A percentile compares a stretch with the other conserved stretches of the same genome.
Evolutionary conservation across 2,329 filamentous ascomycete genomes (phyloP).

Genomic region (Ophiostoma ips): DNA sequence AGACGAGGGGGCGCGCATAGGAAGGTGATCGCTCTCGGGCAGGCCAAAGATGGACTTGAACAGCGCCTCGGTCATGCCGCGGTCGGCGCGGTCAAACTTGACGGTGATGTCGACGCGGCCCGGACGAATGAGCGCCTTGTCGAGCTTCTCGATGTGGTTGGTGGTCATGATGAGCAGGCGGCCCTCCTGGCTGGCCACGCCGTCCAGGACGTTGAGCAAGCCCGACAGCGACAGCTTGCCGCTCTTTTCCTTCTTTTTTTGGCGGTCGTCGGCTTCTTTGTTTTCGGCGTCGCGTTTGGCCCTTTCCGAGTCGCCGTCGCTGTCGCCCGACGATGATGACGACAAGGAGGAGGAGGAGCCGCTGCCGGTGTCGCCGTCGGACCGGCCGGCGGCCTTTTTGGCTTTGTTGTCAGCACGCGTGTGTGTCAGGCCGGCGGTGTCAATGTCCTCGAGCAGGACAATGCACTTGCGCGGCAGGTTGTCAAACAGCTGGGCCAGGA

Average conservation of each 20-base stretch:
- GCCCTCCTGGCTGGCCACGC: constrained; percentile 50
- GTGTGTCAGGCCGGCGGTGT: constrained; percentile 56
- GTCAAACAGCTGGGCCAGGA: constrained; percentile 47
- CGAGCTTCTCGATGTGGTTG: constrained; percentile 48
- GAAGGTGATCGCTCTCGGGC: constrained; percentile 36
- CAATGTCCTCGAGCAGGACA: constrained; percentile 64
- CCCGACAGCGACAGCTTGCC: constrained; percentile 55
- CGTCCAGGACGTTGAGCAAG: constrained; percentile 69
- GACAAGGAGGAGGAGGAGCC: no score
- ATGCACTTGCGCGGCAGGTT: constrained; percentile 56
- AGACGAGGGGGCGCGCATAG: no score
- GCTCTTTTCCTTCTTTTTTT: constrained; percentile 9
- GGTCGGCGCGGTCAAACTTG: constrained; percentile 40
- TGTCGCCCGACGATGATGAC: background rate
- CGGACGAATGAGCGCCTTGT: constrained; percentile 48
- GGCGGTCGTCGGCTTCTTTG: constrained; percentile 3
- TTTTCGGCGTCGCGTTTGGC: constrained; percentile 11
- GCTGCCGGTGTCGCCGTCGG: no score
- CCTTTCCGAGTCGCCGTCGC: background rate
- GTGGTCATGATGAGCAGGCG: constrained; percentile 53
- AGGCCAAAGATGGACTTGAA: constrained; percentile 45
- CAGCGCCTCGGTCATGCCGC: constrained; percentile 36
- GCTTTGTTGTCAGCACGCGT: constrained; percentile 27
- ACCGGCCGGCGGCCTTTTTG: background rate
- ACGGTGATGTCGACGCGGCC: constrained; percentile 48